A percentile compares a stretch with the other conserved stretches of the same genome.
Evolutionary conservation across 2,329 filamentous ascomycete genomes (phyloP).

Genomic region (Ceratocystis eucalypticola): DNA sequence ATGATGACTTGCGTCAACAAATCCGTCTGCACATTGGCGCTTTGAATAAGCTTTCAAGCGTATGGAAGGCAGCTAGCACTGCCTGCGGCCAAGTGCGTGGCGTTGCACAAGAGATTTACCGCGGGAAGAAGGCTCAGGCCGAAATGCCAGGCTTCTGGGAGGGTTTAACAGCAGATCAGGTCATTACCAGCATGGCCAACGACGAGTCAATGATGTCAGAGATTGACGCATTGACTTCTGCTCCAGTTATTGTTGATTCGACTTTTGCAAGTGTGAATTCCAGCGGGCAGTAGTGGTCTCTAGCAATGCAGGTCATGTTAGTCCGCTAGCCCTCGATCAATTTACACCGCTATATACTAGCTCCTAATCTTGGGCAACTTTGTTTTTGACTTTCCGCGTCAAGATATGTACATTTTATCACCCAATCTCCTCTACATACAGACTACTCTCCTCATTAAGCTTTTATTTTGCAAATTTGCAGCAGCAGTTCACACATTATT

Average conservation of each 20-base stretch:
- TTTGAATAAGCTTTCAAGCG: slow-evolving; percentile 51
- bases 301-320: background rate
- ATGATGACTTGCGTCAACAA: slow-evolving; percentile 56
- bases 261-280: background rate
- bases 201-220: slow-evolving; percentile 48
- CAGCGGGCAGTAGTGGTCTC: background rate
- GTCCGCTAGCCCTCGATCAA: background rate
- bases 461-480: too few species aligned
- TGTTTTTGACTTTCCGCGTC: too few species aligned
- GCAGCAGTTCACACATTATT: too few species aligned
- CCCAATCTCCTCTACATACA: too few species aligned
- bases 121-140: slow-evolving; percentile 43
- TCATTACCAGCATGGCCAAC: slow-evolving; percentile 40
- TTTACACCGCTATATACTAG: background rate
- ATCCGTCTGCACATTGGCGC: slow-evolving; percentile 69
- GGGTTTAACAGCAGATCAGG: slow-evolving; percentile 40
- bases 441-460: too few species aligned
- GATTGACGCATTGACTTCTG: slow-evolving; percentile 31
- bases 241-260: slow-evolving; percentile 11
- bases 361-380: too few species aligned
- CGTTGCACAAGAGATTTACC: slow-evolving; percentile 65
- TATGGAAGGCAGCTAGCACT: slow-evolving; percentile 59
- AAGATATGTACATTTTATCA: too few species aligned
- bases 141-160: slow-evolving; percentile 41
- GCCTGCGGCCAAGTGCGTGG: slow-evolving; percentile 61